Percentiles rank a stretch among this genome's conserved stretches.
These are phyloP conservation scores for Triangularia verruculosa DNA, from an alignment of 2,329 filamentous ascomycete species.

Conservation along the genomic window DNA sequence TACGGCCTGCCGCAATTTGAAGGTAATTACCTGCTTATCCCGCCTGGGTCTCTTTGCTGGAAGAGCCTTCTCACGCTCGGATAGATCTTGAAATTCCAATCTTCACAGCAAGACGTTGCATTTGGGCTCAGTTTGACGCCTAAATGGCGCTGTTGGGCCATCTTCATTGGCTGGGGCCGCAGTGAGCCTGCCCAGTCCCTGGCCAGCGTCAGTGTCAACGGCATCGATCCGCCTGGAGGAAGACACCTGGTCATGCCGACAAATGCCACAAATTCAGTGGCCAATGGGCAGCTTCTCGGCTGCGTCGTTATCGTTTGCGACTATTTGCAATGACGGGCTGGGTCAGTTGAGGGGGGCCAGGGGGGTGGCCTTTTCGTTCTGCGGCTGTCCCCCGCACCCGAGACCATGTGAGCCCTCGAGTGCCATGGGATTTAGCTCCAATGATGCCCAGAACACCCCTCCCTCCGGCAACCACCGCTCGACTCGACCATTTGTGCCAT, in stretches of 20 bases:
- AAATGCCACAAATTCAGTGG: conserved; percentile 2
- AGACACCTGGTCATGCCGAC: conserved; percentile 6
- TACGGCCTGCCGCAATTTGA: background rate
- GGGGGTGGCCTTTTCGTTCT: background rate
- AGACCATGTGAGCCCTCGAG: background rate
- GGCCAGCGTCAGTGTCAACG: conserved; percentile 1
- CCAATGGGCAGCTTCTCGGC: conserved; percentile 14
- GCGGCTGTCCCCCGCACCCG: conserved; percentile 7
- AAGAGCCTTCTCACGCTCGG: background rate
- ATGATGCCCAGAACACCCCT: background rate
- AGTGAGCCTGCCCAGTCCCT: conserved; percentile 2
- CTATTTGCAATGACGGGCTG: background rate
- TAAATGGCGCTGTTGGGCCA: conserved; percentile 5
- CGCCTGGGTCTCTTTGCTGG: background rate
- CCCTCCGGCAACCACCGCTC: background rate
- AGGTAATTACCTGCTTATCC: background rate
- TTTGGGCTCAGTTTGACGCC: conserved; percentile 4
- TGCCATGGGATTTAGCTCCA: background rate
- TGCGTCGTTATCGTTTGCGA: conserved; percentile 5
- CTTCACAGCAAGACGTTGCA: conserved; percentile 1
- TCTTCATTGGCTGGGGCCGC: background rate
- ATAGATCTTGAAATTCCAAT: background rate
- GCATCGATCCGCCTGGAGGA: conserved; percentile 3
- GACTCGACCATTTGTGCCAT: conserved; percentile 11
- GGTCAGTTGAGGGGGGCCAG: background rate